Conservation (phyloP, 768 basidiomycete species). For the Phylloporus sp. region DNA sequence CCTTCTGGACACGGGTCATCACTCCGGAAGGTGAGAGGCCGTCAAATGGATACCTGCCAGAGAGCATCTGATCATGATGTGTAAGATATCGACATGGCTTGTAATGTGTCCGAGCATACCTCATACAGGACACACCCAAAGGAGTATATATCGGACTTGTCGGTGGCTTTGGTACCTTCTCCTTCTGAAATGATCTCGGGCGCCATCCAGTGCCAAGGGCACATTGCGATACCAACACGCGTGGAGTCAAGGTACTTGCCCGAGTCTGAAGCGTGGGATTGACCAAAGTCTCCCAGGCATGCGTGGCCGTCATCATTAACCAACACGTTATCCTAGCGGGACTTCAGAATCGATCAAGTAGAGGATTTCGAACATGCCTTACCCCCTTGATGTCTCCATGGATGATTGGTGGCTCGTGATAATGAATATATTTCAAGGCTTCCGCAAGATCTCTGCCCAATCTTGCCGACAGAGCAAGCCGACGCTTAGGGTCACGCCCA, state of each 20-base stretch:
- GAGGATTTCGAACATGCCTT: constrained; percentile 4
- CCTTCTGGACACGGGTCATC: background rate
- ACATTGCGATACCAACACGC: constrained; percentile 12
- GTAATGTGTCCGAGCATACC: constrained; percentile 9
- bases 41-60: constrained; percentile 16
- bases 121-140: constrained; percentile 31
- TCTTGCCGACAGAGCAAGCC: constrained; percentile 3
- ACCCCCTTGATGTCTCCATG: constrained; percentile 42
- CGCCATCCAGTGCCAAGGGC: constrained; percentile 24
- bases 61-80: constrained; percentile 14
- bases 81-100: background rate
- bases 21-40: background rate
- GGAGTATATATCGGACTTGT: constrained; percentile 23
- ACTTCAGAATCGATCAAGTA: background rate
- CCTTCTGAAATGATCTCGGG: constrained; percentile 19
- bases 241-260: constrained; percentile 22
- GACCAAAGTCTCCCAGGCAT: constrained; percentile 26
- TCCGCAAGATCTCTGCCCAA: constrained; percentile 17
- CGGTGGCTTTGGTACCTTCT: constrained; percentile 5
- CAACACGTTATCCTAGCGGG: constrained; percentile 23
- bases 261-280: constrained; percentile 24
- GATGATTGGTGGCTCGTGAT: constrained; percentile 27
- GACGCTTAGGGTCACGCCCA: background rate
- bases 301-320: constrained; percentile 14
- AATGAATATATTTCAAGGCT: constrained; percentile 24